phyloP scores from a whole-genome alignment of 1,284 basidiomycete genomes.

The Ganoderma multipileum region DNA sequence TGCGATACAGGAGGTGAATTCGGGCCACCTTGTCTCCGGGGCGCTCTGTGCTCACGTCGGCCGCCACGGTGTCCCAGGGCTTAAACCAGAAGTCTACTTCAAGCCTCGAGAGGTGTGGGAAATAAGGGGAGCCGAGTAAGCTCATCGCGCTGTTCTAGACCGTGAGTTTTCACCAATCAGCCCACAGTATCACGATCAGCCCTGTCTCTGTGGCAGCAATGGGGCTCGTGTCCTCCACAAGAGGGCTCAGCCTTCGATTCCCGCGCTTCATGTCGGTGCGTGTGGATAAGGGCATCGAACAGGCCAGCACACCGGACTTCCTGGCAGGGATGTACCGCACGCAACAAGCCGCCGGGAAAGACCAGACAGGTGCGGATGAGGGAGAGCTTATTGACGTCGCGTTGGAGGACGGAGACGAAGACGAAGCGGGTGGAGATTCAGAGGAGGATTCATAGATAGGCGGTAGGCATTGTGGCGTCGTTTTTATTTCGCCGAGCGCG shows the following conservation, averaged over 20 bases:
- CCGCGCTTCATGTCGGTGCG: conserved; percentile 85
- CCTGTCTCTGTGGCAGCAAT: conserved; percentile 88
- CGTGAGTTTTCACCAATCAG: neutral
- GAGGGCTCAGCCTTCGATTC: conserved; percentile 88
- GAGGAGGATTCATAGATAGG: conserved; percentile 7
- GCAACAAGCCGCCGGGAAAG: conserved; percentile 59
- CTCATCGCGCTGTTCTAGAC: conserved; percentile 14
- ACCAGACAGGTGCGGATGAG: conserved; percentile 51
- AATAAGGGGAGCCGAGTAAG: conserved; percentile 88
- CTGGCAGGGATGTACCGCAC: conserved; percentile 72
- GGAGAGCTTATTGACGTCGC: conserved; percentile 65
- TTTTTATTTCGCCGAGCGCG: conserved; percentile 4
- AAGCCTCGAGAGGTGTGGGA: conserved; percentile 91
- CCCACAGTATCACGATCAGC: conserved; percentile 80
- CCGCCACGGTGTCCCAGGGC: conserved; percentile 49
- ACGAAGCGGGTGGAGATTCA: conserved; percentile 28
- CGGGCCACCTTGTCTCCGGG: conserved; percentile 11
- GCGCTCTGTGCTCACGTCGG: conserved; percentile 14
- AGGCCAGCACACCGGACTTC: conserved; percentile 81
- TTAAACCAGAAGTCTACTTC: conserved; percentile 86
- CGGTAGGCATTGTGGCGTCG: conserved; percentile 16
- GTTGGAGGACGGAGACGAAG: conserved; percentile 42
- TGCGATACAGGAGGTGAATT: conserved; percentile 71
- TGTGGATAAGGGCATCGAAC: conserved; percentile 82
- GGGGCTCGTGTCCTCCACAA: conserved; percentile 67